Conservation (phyloP, 2,329 filamentous ascomycete species). For the Rutstroemia sp. region DNA sequence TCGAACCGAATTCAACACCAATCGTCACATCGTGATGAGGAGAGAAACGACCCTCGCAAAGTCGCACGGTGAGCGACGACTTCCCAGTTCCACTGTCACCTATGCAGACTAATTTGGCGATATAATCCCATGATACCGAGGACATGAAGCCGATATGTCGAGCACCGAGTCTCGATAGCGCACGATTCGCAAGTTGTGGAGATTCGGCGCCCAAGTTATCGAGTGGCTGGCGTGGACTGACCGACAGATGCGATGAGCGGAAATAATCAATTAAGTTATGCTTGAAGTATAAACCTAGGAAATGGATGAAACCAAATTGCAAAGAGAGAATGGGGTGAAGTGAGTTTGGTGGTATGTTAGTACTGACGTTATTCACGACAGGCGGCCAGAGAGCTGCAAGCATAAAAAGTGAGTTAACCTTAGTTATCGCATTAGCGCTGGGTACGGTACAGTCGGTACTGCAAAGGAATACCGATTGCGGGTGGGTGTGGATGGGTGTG, state of each 20-base stretch:
- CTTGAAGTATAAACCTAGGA: too few species aligned
- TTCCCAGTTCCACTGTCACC: slow-evolving; percentile 96
- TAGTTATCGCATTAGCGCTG: too few species aligned
- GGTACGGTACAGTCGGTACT: neutral
- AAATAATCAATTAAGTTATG: too few species aligned
- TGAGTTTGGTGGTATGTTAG: neutral
- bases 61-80: slow-evolving; percentile 85
- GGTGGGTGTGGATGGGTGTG: too few species aligned
- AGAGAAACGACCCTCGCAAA: slow-evolving; percentile 94
- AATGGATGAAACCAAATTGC: too few species aligned
- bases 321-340: neutral
- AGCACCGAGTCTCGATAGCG: neutral
- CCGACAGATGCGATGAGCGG: too few species aligned
- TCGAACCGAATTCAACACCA: slow-evolving; percentile 92
- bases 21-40: slow-evolving; percentile 95
- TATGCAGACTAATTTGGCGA: slow-evolving; percentile 96
- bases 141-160: slow-evolving; percentile 36
- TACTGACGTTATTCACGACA: neutral
- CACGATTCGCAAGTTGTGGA: too few species aligned
- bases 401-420: too few species aligned
- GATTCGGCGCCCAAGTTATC: too few species aligned
- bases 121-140: slow-evolving; percentile 86
- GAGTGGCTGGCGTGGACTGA: too few species aligned
- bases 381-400: too few species aligned
- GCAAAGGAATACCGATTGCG: neutral